Base-by-base conservation (phyloP, 208 protist genomes). In the Phytomonas sp. region DNA sequence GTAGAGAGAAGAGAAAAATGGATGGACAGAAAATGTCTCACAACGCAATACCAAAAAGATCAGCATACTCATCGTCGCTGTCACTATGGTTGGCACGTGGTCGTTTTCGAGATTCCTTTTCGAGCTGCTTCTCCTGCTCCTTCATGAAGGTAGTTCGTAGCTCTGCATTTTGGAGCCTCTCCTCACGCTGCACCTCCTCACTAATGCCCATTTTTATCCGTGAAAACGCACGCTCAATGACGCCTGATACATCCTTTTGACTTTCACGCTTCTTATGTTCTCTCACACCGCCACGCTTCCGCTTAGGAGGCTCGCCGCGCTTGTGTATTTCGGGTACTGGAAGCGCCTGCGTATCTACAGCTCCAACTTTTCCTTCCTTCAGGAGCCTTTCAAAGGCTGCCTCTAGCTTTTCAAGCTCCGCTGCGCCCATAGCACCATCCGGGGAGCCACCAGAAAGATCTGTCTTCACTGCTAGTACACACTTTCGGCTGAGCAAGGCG, bases 161-260 rank as follows among this genome's bases (percentile, higher is more conserved):
- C 30, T 89, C 87, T 34, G 75, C 73, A 60, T 86, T 79, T 75
- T 88, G 83, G 62, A 92, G 79, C 26, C 91, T 73, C 51, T 78
- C 72, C 60, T 81, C 78, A 32, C 87, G 73, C 77, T 95, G 90
- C 68, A 87, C 78, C 70, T 93, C 90, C 68, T 93, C 85, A 68
- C 90, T 95, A 7, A 93, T 82, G 30, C 90, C 90, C 85, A 95
- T 90, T 67, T 83, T 81, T 29, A 95, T 83, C 34, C 86, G 80
- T 67, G 86, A 81, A 34, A 87, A 78, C 26, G 86, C 84, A 33
- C 73, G 74, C 72, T 88, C 85, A 30, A 95, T 67, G n/a, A 84
- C 83, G 40, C 79, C 81, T 23, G 71, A 69, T 17, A 59, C 62
- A 61, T 92, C 88, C 62, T 66, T 77, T 68, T 88, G 77, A 33